Base-by-base conservation (phyloP, 768 basidiomycete species). In the Clathrus columnatus region DNA sequence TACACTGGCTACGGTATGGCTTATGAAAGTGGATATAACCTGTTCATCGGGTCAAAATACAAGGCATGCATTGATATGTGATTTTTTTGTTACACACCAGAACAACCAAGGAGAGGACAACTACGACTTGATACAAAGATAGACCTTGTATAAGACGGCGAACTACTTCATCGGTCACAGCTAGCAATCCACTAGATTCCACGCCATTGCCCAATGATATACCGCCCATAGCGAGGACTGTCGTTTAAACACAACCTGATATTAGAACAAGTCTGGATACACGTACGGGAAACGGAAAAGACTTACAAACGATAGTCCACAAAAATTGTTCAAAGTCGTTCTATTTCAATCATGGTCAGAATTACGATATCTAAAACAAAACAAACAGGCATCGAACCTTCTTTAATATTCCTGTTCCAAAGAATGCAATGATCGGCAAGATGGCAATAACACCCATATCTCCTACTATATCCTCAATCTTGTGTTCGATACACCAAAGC, bases 381-480 rank as follows among this genome's bases (percentile, higher is more conserved):
- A 20, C 4, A 11, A 18, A 24, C 27, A 45, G 26, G 18, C 50
- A 61, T 44, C 72, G 27, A 57, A 89, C 92, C 86, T 98, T 98
- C 63, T 92, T 91, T 47, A 99, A 72, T 5, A 97, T 83, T 0
- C 91, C 91, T 0, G 92, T 90, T 5, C 88, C 87, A 68, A 97
- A 99, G 73, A 99, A 98, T 1, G 87, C 86, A 5, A 97, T 76
- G 45, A 98, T 77, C 0, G 95, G 96, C 45, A 99, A 76, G 61
- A 98, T 83, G 1, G 95, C 94, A 60, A 99, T 93, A 62, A 97
- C 78, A 27, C 96, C 96, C 94, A 98, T 99, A 67, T 98, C 93
- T 1, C 96, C 96, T 2, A 98, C 76, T 47, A 73, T 72, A 5
- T 73, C 68, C 64, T 94, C 82, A 51, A 98, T 80, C 63, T 73